Evolutionary conservation across 495 filamentous ascomycete genomes (phyloP).

Genomic region (Echria macrotheca): DNA sequence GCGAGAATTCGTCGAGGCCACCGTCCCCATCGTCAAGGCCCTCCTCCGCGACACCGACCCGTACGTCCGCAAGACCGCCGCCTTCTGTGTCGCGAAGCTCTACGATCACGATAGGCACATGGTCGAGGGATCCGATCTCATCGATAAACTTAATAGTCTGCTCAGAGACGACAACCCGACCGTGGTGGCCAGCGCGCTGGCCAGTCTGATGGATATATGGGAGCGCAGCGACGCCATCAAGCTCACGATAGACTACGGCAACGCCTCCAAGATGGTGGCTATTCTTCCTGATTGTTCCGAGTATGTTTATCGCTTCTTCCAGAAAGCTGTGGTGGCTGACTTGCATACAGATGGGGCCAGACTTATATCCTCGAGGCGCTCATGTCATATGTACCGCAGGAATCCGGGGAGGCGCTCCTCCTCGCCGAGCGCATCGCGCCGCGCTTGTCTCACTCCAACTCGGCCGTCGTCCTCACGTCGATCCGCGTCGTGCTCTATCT

Average conservation of each 20-base stretch:
- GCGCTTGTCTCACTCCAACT: conserved; percentile 92
- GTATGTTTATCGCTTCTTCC: conserved; percentile 56
- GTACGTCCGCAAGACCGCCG: conserved; percentile 96
- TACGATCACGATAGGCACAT: conserved; percentile 92
- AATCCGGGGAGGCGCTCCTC: conserved; percentile 76
- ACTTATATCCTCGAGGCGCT: conserved; percentile 97
- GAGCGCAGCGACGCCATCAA: conserved; percentile 96
- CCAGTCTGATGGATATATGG: conserved; percentile 96
- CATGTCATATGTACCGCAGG: conserved; percentile 97
- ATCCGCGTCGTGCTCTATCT: conserved; percentile 95
- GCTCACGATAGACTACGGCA: conserved; percentile 93
- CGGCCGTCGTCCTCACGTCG: conserved; percentile 90
- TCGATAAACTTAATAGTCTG: conserved; percentile 85
- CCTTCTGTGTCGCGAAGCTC: conserved; percentile 93
- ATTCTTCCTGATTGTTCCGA: conserved; percentile 96
- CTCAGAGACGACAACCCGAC: conserved; percentile 95
- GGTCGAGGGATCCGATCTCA: conserved; percentile 86
- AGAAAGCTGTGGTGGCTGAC: too few relatives aligned
- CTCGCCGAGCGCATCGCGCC: conserved; percentile 92
- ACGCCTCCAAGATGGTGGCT: conserved; percentile 95
- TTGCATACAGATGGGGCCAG: conserved; percentile 86
- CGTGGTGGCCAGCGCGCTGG: conserved; percentile 90
- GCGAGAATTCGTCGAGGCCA: conserved; percentile 89
- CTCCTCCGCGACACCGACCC: conserved; percentile 85
- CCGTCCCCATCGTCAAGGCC: conserved; percentile 73